Evolutionary conservation across 1,139 yeast genomes (phyloP), one percentile per base, ranked within the genome.

Genomic region (Pichia sp.): DNA sequence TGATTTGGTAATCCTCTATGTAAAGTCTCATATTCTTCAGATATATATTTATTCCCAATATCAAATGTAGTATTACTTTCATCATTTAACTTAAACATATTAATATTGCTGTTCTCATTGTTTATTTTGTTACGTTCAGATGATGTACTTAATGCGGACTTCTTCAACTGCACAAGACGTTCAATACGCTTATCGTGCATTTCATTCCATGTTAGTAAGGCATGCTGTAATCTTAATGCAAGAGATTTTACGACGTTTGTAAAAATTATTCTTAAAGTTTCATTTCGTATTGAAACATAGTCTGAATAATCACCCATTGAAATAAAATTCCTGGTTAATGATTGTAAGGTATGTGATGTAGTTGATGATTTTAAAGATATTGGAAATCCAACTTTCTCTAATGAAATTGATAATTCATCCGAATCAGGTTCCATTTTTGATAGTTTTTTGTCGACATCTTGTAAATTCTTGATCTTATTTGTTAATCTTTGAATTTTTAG

Each of bases 251-350:
- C 39, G 2, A 60, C 46, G 39, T 58, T 60, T 5, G 50, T 39
- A 27, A 61, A 51, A 27, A 60, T 51, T 24, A 49, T 47, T 4
- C 46, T 38, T 23, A 58, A 42, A 6, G 64, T 57, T 26, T 43
- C 44, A 40, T 51, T 55, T 11, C 48, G 43, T 2, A 60, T 41
- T 6, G 51, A 30, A 6, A 47, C 41, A 27, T 48, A 50, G 23
- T 52, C 54, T 3, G 60, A 57, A 42, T 56, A 57, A 35, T 59
- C 60, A 9, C 64, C 64, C 57, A 58, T 53, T 4, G 58, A 52
- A 6, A 58, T 38, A 5, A 60, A 40, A 42, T 58, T 60, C 31
- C 51, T 40, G 16, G 63, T 53, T 8, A 56, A 39, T 11, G 47
- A 46, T 35, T 53, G 50, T 23, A 54, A 37, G 5, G 23, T 45